These are phyloP conservation scores for Leucocoprinus leucothites DNA, from an alignment of 768 basidiomycete species.

Conservation along the genomic window DNA sequence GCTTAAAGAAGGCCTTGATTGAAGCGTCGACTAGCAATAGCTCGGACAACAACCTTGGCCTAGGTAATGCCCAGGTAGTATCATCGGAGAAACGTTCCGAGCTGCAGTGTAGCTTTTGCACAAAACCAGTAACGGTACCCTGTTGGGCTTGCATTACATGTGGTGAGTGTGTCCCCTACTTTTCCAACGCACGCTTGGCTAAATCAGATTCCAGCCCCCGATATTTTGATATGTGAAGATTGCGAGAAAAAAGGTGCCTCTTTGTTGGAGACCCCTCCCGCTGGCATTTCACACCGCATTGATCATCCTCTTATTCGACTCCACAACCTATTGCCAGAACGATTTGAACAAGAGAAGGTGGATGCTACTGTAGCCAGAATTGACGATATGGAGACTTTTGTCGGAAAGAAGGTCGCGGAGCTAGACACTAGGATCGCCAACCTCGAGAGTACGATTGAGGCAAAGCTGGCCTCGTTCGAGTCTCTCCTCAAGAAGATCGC, in stretches of 20 bases:
- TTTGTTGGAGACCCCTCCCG: background rate
- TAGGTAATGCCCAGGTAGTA: background rate
- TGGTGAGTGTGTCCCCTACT: background rate
- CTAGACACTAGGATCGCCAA: constrained; percentile 1
- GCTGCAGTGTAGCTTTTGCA: constrained; percentile 9
- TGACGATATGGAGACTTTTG: background rate
- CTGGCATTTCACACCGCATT: background rate
- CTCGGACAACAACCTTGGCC: background rate
- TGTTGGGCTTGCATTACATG: constrained; percentile 14
- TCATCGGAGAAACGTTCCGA: background rate
- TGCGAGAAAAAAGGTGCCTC: constrained; percentile 4
- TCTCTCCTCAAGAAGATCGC: constrained; percentile 5
- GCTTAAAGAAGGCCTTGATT: constrained; percentile 4
- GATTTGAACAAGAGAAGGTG: background rate
- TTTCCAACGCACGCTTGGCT: background rate
- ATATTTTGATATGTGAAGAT: constrained; percentile 5
- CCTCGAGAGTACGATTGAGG: too few species aligned
- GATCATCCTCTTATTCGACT: constrained; percentile 5
- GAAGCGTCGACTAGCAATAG: background rate
- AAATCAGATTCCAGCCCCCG: background rate
- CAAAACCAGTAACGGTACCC: constrained; percentile 3
- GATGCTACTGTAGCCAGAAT: background rate
- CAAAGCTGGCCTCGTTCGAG: constrained; percentile 9
- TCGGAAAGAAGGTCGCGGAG: background rate
- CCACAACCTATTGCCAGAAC: background rate